Base-by-base conservation (phyloP, 2,329 filamentous ascomycete genomes). In the Phoma sp. region DNA sequence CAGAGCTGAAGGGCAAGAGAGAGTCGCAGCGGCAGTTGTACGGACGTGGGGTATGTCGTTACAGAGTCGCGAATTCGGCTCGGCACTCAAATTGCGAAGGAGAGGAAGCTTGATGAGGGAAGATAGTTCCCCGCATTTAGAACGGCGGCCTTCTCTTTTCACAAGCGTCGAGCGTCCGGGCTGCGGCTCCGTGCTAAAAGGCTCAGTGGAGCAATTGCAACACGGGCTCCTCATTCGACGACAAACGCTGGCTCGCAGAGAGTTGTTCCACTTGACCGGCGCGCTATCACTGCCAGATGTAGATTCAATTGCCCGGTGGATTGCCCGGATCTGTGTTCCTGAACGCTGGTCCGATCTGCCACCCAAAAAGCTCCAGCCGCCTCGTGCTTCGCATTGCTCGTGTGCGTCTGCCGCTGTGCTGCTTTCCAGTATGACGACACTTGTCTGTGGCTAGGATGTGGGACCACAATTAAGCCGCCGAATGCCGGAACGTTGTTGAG, bases 101-200 rank as follows among this genome's bases (percentile, higher is more conserved):
- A 59, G 53, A 57, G 44, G 47, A 67, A 62, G 62, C 65, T 65
- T 67, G 66, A 66, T 43, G 59, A 62, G 64, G 58, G 61, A 55
- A 41, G 59, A 70, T 49, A 52, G 63, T 72, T 72, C 71, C 71
- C 71, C 69, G 71, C 71, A 73, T 72, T 70, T 67, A 58, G 60
- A 55, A 63, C 60, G 52, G 61, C 60, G 52, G 58, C 59, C 61
- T 59, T 65, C 67, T 67, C 64, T 71, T 65, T 66, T 64, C 62
- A 64, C 52, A 47, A 66, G 64, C 66, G 55, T 57, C 52, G 14
- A 66, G 63, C 62, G 51, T 57, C 60, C 60, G 62, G 62, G 52
- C 52, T 62, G 65, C 63, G 61, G 63, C 58, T 58, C 57, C 58
- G 58, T 65, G 58, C 61, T 60, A 65, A 58, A 59, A 54, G 61